Base-by-base conservation (phyloP, 192 early-diverging fungal species). In the Glomus cerebriforme region DNA sequence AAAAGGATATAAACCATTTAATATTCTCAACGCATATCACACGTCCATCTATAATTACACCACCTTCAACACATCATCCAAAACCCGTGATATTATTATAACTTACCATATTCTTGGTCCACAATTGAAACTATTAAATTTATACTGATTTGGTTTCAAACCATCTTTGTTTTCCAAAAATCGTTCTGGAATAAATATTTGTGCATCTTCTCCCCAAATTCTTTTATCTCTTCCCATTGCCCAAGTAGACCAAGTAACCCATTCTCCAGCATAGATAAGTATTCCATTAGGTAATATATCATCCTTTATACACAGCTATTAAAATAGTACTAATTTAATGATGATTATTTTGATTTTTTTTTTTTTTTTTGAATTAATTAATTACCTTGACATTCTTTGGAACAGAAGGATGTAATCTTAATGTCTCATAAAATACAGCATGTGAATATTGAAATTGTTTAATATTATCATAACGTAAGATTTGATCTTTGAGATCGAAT, bases 351-450 rank as follows among this genome's bases (percentile, higher is more conserved):
- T 12, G 3, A 43, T 0, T 54, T 26, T 9, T 8, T 26, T 26
- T 37, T 72, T 47, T 26, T 37, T 1, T 9, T 9, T 0, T 39
- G 12, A 43, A 43, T 43, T 43, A 43, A 43, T 12, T 43, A 43
- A 43, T 86, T 35, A 77, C 62, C 81, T 92, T 93, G 8, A 81
- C 29, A 45, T 92, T 87, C 6, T 37, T 45, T 2, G 92, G 93
- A 10, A 95, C 91, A 22, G 89, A 82, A 68, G 93, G 92, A 79
- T 91, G 86, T 29, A 94, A 73, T 10, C 93, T 86, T 29, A 93
- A 75, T 6, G 87, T 83, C 81, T 95, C 93, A 37, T 75, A 37
- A 19, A 75, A 75, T 60, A 32, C 59, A 3, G 73, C 73, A 0
- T 12, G 7, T 12, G 58, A 2, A 37, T 75, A 75, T 34, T 27